Evolutionary conservation across 1,284 basidiomycete species (phyloP), one percentile per base, ranked within the genome.

Genomic region (Fistulinella cinereoalba): DNA sequence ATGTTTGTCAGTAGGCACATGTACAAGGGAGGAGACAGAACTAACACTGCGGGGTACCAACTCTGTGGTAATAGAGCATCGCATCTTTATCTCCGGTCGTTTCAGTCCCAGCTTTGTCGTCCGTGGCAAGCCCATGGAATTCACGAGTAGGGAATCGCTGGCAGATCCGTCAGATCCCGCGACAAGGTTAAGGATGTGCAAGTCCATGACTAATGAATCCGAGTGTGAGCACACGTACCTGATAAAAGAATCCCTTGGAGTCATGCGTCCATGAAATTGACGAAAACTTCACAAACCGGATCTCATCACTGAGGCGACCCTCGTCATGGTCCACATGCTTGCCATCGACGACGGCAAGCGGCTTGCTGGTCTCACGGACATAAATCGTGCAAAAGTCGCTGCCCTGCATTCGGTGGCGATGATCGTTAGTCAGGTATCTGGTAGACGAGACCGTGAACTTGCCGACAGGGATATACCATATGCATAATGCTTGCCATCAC

Each of bases 241-340:
- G 86, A 64, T 92, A 92, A 68, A 90, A 88, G 65, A 92, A 90
- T 1, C 88, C 88, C 53, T 81, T 82, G 46, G 80, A 83, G 63
- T 91, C 87, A 46, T 81, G 77, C 8, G 82, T 81, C 89, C 89
- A 92, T 25, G 71, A 70, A 41, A 90, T 75, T 10, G 68, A 66
- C 0, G 83, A 84, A 66, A 89, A 91, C 62, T 92, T 92, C 55
- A 88, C 85, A 60, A 79, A 85, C 45, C 80, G 75, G 49, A 92
- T 68, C 53, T 83, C 81, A 39, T 92, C 88, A 7, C 68, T 50
- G 39, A 89, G 73, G 37, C 81, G 73, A 23, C 70, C 69, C 16
- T 77, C 72, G 55, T 83, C 74, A 50, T 71, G 72, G 31, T 67
- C 74, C 46, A 59, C 62, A 33, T 50, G 65, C 32, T 69, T 65